Evolutionary conservation across 2,329 filamentous ascomycete species (phyloP), one percentile per base, ranked within the genome.

Genomic region (Herpotrichia juniperi): DNA sequence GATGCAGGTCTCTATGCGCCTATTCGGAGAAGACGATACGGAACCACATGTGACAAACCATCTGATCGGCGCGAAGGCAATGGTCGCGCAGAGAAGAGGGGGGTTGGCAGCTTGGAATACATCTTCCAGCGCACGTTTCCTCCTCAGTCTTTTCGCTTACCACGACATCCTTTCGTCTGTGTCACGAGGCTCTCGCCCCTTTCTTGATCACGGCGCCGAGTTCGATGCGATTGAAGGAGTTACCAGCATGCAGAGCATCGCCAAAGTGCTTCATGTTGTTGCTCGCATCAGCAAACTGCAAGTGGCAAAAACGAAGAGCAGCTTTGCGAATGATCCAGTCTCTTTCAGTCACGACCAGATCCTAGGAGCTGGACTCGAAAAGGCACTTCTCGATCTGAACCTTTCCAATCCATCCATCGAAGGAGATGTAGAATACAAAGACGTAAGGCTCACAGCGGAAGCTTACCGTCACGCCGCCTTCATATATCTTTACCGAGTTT

Each of bases 401-500:
- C 63, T 64, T 19, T 21, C 32, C 12, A 17, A 14, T 14, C 12
- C 14, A 19, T 31, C 25, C 2, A 25, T 44, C 0, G 16, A 17
- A 11, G 22, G 21, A 3, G 42, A 50, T 34, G 25, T 17, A 5
- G 17, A 45, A 10, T 28, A 42, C 19, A 19, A 4, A n/a, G 60
- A 68, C 16, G 59, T 68, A 12, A 43, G n/a, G 7, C 24, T 44
- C 30, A 71, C 68, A 10, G 63, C 67, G 12, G 58, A 66, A 51
- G 64, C 67, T 4, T 69, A 67, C 34, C 64, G 64, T 12, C 68
- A 71, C 43, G 62, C 68, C 26, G 68, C 68, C 1, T 69, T 69
- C 53, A 71, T 71, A 35, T 69, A 71, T 37, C 62, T 71, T 21
- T 69, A 71, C 44, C 61, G 68, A 10, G 67, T 66, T 4, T 71